A percentile compares a stretch with the other conserved stretches of the same genome.
Evolutionary conservation across 495 filamentous ascomycete species (phyloP).

Genomic region (Aspergillus cristatus): DNA sequence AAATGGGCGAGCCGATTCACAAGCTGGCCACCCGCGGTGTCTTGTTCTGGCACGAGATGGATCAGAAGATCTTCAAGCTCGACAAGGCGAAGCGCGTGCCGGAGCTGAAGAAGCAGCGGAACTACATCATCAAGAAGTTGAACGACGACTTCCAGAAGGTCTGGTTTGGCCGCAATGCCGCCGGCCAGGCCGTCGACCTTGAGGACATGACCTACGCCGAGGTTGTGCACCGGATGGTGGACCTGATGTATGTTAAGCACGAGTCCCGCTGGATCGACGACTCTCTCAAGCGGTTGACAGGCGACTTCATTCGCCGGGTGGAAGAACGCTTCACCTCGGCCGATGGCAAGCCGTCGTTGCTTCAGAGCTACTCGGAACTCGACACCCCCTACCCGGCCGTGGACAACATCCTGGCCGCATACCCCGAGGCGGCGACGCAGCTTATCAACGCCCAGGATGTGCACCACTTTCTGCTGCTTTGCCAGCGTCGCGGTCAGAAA

Average conservation of each 20-base stretch:
- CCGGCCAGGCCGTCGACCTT: conserved; percentile 70
- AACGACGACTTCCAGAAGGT: conserved; percentile 98
- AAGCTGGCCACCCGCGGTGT: conserved; percentile 95
- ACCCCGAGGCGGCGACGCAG: conserved; percentile 77
- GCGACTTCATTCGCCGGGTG: conserved; percentile 89
- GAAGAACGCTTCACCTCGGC: conserved; percentile 79
- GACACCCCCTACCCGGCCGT: conserved; percentile 69
- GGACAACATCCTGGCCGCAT: conserved; percentile 68
- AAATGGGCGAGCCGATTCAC: conserved; percentile 99
- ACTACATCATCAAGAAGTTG: conserved; percentile 94
- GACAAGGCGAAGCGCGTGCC: conserved; percentile 89
- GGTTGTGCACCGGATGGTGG: conserved; percentile 88
- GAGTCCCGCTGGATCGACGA: conserved; percentile 90
- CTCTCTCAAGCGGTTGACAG: conserved; percentile 71
- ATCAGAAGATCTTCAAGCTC: conserved; percentile 91
- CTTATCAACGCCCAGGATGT: conserved; percentile 96
- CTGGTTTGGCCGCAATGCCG: conserved; percentile 90
- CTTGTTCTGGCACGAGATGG: conserved; percentile 95
- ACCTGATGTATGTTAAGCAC: conserved; percentile 92
- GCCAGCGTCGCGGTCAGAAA: conserved; percentile 87
- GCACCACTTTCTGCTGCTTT: conserved; percentile 91
- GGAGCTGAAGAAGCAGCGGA: conserved; percentile 83
- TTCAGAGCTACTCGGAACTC: conserved; percentile 85
- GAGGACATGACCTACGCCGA: conserved; percentile 98
- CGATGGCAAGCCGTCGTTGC: conserved; percentile 58